Evolutionary conservation across 805 yeast species (phyloP), one percentile per base, ranked within the genome.

Genomic region (Ogataea angusta): DNA sequence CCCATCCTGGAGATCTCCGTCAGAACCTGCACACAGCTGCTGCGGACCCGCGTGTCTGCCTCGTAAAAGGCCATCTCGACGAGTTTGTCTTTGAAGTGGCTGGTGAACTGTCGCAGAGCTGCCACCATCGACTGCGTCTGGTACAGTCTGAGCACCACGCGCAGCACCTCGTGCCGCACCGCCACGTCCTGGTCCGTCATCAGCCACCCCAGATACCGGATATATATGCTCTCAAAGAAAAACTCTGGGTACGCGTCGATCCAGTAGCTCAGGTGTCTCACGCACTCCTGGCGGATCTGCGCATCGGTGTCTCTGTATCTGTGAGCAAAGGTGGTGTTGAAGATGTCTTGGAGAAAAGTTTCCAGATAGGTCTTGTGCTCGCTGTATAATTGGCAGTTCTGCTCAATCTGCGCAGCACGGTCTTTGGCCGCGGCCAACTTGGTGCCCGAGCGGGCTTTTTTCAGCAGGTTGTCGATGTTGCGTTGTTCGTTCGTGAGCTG

Each of bases 131-230:
- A 58, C 17, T 65, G 63, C 19, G 63, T 67, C 36, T 59, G 62
- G 38, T 76, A 76, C 16, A 80, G 61, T 51, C 66, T 78, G 10
- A 67, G 57, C 31, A 89, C 62, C 4, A 73, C 70, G 49, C 70
- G 76, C 18, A 84, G 56, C 2, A 80, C 89, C 50, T 85, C 88
- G 7, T 69, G 57, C 49, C 95, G 72, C 1, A 86, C 95, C 3
- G 57, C 47, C 9, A 73, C 60, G 12, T 75, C 72, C 2, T 77
- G 67, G 55, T 89, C 96, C n/a, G 90, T 80, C 30, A 90, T 64
- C 24, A 86, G 67, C 95, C 95, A 85, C 4, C 95, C 95, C 54
- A 85, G 72, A 59, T 85, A 86, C 47, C 89, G 74, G 47, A 88
- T 68, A 53, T 80, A 86, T 1, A 80, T 67, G 10, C 82, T 80